Evolutionary conservation across 1,284 basidiomycete genomes (phyloP).

Genomic region (Taiwanofungus camphoratus): DNA sequence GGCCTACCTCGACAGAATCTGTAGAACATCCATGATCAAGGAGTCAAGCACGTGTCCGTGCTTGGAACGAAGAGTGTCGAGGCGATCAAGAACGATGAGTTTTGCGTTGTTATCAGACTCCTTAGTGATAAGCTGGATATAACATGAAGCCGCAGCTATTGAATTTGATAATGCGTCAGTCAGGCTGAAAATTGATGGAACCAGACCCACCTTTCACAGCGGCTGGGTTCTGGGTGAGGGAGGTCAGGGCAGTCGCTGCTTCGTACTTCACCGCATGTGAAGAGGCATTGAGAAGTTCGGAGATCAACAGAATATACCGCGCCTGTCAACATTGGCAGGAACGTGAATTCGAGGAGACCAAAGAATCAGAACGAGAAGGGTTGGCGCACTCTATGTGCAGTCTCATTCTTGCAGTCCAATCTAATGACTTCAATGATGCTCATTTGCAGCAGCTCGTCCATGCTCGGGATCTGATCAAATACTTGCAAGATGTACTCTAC

Average conservation of each 20-base stretch:
- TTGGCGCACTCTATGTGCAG: conserved; percentile 64
- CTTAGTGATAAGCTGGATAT: conserved; percentile 89
- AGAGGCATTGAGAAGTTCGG: conserved; percentile 87
- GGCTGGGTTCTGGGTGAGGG: conserved; percentile 92
- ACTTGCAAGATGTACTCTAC: conserved; percentile 88
- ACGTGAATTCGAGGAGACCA: neutral
- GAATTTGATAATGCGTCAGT: conserved; percentile 9
- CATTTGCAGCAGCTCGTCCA: conserved; percentile 97
- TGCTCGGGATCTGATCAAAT: conserved; percentile 76
- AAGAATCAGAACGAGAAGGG: too few relatives aligned
- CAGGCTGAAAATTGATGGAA: neutral
- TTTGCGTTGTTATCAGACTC: conserved; percentile 99
- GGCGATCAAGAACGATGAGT: conserved; percentile 92
- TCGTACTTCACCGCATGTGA: conserved; percentile 98
- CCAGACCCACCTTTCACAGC: conserved; percentile 79
- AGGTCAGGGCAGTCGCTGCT: conserved; percentile 92
- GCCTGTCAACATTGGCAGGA: conserved; percentile 50
- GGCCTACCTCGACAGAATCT: conserved; percentile 74
- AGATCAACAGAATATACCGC: conserved; percentile 91
- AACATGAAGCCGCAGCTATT: conserved; percentile 84
- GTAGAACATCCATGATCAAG: conserved; percentile 94
- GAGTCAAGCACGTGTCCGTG: conserved; percentile 91
- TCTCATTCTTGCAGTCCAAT: conserved; percentile 85
- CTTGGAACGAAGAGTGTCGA: conserved; percentile 79
- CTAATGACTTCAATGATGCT: conserved; percentile 93